Percentiles rank a stretch among this genome's conserved stretches.
Conservation (phyloP, 73 alveolate species). For the Symbiodinium natans region DNA sequence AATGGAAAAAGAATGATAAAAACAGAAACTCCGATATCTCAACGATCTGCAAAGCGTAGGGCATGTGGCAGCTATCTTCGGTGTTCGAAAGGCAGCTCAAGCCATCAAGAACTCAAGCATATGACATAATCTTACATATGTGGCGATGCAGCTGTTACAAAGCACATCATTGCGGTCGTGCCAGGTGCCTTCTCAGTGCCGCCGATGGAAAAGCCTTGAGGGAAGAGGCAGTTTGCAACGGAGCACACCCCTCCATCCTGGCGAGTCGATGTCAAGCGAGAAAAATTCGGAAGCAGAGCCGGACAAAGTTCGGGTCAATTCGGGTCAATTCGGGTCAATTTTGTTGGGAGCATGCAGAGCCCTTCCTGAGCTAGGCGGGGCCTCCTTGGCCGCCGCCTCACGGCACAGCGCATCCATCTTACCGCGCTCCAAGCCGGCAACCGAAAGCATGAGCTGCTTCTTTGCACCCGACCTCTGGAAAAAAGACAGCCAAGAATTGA, state of each 20-base stretch:
- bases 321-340: background rate
- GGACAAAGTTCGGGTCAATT: background rate
- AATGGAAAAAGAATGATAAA: too few species aligned
- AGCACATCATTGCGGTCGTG: too few species aligned
- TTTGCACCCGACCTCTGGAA: constrained; percentile 55
- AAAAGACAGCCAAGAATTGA: background rate
- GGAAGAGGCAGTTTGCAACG: constrained; percentile 91
- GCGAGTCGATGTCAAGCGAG: background rate
- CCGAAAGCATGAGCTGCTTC: constrained; percentile 91
- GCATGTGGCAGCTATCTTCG: too few species aligned
- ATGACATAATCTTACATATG: too few species aligned
- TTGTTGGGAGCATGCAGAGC: background rate
- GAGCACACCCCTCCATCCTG: constrained; percentile 75
- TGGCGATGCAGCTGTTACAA: too few species aligned
- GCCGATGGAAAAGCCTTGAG: constrained; percentile 69
- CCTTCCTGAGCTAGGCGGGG: background rate
- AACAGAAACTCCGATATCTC: too few species aligned
- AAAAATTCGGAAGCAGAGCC: background rate
- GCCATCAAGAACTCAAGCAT: too few species aligned
- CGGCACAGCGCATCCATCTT: constrained; percentile 74
- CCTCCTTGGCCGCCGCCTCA: constrained; percentile 90
- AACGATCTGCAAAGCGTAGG: too few species aligned
- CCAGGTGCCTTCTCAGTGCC: constrained; percentile 94
- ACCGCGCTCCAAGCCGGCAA: constrained; percentile 68
- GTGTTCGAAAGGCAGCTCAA: too few species aligned